Conservation (phyloP, 2,329 filamentous ascomycete species). For the Hypoxylon sp. region DNA sequence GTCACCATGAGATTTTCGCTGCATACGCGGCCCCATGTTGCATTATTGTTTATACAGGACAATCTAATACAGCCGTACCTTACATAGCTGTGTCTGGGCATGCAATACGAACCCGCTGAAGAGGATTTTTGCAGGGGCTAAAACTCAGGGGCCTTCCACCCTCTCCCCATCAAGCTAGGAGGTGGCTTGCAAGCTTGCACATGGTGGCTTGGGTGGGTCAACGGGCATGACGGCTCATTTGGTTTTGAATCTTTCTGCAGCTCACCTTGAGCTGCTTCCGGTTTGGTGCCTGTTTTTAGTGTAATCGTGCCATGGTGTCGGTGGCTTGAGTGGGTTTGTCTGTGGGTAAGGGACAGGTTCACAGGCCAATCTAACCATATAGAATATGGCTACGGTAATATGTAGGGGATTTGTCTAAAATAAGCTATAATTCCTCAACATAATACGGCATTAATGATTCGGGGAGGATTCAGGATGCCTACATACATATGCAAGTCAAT, state of each 20-base stretch:
- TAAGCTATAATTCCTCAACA: slow-evolving; percentile 28
- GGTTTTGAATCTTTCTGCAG: slow-evolving; percentile 31
- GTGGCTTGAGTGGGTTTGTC: slow-evolving; percentile 28
- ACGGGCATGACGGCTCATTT: slow-evolving; percentile 36
- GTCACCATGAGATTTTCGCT: slow-evolving; percentile 20
- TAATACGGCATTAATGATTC: slow-evolving; percentile 34
- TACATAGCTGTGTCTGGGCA: slow-evolving; percentile 28
- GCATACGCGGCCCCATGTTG: slow-evolving; percentile 10
- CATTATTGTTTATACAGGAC: slow-evolving; percentile 17
- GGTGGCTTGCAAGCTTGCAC: slow-evolving; percentile 27
- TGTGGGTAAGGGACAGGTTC: slow-evolving; percentile 27
- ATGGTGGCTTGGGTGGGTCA: slow-evolving; percentile 32
- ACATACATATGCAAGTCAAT: slow-evolving; percentile 18
- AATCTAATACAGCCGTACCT: slow-evolving; percentile 31
- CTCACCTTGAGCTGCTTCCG: slow-evolving; percentile 30
- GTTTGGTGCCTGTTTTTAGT: slow-evolving; percentile 21
- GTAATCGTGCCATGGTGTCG: slow-evolving; percentile 32
- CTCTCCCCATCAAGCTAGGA: slow-evolving; percentile 23
- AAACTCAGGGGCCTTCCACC: slow-evolving; percentile 36
- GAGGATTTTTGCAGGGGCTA: slow-evolving; percentile 27
- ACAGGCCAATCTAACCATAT: slow-evolving; percentile 12
- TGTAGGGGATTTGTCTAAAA: slow-evolving; percentile 19
- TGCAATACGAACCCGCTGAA: slow-evolving; percentile 29
- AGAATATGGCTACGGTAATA: slow-evolving; percentile 20
- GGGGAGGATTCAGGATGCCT: slow-evolving; percentile 26